Base-by-base conservation (phyloP, 2,329 filamentous ascomycete species). In the Pestalotiopsis sp. region DNA sequence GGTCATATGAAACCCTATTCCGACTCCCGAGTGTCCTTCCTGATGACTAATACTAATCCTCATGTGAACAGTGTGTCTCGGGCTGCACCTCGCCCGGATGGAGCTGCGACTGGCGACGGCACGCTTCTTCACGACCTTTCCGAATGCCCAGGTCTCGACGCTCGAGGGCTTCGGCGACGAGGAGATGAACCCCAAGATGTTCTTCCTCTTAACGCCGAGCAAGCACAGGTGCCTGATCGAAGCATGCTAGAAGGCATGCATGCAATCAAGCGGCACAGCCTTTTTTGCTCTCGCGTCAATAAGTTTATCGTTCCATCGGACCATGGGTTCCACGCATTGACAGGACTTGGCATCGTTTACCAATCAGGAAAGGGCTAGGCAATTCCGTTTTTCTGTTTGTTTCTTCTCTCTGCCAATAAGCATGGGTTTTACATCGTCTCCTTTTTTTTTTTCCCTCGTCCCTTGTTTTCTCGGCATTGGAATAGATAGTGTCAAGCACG, bases 21-120 rank as follows among this genome's bases (percentile, higher is more conserved):
- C 45, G 6, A 52, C 6, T 52, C 20, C 20, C 20, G 13, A 7
- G 14, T 52, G 9, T 52, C 14, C 17, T 23, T n/a, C 6, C 17
- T 52, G 14, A n/a, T 52, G 45, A 20, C 11, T n/a, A 31, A 25
- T 23, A 23, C 20, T 23, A 1, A 1, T 39, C 2, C 5, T 20
- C 14, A 1, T 20, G 14, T 36, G 2, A 23, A 31, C 20, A 79
- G 77, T 75, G 3, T 90, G 87, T 69, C 77, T 90, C 14, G 87
- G 87, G 2, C 77, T 87, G 20, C 85, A 89, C 68, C 80, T 90
- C 11, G 87, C 87, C 0, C 79, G 81, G 14, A 85, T 87, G 76
- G 86, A 89, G 70, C 73, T 89, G 25, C 79, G 86, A 3, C 80
- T 87, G 59, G 84, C 80, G 0, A 78, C 81, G 1, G 83, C 86